Conservation (phyloP, 1,284 basidiomycete species). For the Cryptococcus sp. region DNA sequence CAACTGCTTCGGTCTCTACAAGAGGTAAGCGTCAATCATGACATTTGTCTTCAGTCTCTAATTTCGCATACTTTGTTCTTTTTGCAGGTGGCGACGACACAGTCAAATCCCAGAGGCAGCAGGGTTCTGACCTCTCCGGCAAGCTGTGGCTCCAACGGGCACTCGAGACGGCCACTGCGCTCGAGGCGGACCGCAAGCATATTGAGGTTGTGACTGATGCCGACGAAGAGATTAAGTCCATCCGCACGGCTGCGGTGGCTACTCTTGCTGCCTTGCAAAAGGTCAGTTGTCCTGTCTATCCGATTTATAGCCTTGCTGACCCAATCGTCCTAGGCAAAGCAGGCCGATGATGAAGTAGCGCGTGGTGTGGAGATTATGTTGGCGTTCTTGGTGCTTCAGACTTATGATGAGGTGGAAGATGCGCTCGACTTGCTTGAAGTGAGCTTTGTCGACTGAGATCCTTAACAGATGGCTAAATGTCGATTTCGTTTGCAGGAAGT, state of each 20-base stretch:
- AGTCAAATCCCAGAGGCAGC: conserved; percentile 60
- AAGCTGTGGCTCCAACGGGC: conserved; percentile 78
- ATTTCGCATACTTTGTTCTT: too few relatives aligned
- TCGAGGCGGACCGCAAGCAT: conserved; percentile 71
- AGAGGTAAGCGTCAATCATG: conserved; percentile 55
- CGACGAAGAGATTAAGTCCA: conserved; percentile 62
- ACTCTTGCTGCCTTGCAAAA: conserved; percentile 58
- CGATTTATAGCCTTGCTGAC: not conserved
- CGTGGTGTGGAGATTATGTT: conserved; percentile 71
- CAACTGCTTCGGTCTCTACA: conserved; percentile 60
- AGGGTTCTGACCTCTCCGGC: conserved; percentile 69
- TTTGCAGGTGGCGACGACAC: conserved; percentile 24
- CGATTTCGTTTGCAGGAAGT: conserved; percentile 23
- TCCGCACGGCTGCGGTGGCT: conserved; percentile 59
- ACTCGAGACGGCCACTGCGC: conserved; percentile 62
- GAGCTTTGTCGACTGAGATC: conserved; percentile 14
- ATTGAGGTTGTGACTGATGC: conserved; percentile 61
- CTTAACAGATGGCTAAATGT: conserved; percentile 4
- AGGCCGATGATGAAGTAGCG: conserved; percentile 58
- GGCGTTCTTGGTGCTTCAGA: conserved; percentile 67
- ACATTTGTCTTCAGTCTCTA: too few relatives aligned
- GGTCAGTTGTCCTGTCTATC: conserved; percentile 26
- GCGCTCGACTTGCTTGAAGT: conserved; percentile 68
- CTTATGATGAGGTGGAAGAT: conserved; percentile 66
- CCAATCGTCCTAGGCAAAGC: conserved; percentile 30